A percentile compares a stretch with the other conserved stretches of the same genome.
Conservation (phyloP, 495 filamentous ascomycete species). For the Annulohypoxylon maeteangense region DNA sequence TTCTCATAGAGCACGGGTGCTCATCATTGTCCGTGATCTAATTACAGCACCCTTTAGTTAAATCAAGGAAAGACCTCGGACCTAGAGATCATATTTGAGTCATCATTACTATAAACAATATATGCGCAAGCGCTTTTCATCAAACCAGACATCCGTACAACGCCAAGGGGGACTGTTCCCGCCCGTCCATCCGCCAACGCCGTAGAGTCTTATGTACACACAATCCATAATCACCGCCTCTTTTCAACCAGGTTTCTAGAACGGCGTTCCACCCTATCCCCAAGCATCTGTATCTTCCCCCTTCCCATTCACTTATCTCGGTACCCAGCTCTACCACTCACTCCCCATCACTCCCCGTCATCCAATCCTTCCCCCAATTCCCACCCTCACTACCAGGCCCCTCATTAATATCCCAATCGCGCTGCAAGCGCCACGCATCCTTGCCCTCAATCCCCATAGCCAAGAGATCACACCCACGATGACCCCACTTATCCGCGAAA, state of each 20-base stretch:
- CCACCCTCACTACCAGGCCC: conserved; percentile 36
- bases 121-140: conserved; percentile 1
- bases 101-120: conserved; percentile 1
- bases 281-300: neutral
- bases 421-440: conserved; percentile 52
- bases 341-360: conserved; percentile 15
- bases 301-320: neutral
- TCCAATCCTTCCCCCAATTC: conserved; percentile 46
- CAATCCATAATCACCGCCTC: neutral
- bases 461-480: conserved; percentile 46
- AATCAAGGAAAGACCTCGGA: neutral
- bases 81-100: neutral
- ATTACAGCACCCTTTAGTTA: no score
- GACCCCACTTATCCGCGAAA: conserved; percentile 67
- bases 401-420: conserved; percentile 49
- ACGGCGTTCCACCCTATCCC: neutral
- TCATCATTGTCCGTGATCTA: no score
- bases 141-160: neutral
- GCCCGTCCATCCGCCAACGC: conserved; percentile 6
- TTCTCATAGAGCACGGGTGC: no score
- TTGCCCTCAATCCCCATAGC: conserved; percentile 44
- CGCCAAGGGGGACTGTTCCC: conserved; percentile 1
- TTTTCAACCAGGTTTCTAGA: neutral
- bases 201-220: conserved; percentile 5
- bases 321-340: neutral